These are phyloP conservation scores for Solidago caesia DNA, from an alignment of 129 eudicot species.

Conservation along the genomic window DNA sequence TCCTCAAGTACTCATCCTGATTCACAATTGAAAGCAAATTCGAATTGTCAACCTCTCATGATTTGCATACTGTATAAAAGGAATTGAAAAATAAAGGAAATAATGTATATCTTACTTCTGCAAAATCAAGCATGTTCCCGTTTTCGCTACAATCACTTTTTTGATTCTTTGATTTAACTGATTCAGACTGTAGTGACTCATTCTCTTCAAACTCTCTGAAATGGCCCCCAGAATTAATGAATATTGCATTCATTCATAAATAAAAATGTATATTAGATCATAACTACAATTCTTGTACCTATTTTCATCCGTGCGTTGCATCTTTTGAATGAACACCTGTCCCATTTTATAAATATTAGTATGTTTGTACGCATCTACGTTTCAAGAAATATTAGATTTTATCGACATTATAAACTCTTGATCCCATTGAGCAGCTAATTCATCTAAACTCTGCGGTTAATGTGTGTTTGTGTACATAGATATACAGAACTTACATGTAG, in stretches of 20 bases:
- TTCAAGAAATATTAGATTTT: not conserved
- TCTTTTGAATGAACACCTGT: constrained; percentile 80
- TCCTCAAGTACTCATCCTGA: constrained; percentile 46
- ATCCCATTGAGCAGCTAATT: not conserved
- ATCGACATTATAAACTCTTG: not conserved
- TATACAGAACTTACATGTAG: constrained; percentile 59
- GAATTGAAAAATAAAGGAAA: not conserved
- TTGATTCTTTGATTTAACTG: constrained; percentile 46
- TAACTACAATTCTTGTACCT: constrained; percentile 46
- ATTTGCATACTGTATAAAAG: constrained; percentile 3
- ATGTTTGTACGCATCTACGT: not conserved
- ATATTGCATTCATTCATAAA: not conserved
- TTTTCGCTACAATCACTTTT: constrained; percentile 39
- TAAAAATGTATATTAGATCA: not conserved
- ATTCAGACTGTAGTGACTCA: constrained; percentile 33
- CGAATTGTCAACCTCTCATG: not conserved
- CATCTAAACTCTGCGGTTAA: not conserved
- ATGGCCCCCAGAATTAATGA: not conserved
- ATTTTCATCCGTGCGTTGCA: constrained; percentile 57
- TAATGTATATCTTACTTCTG: constrained; percentile 51
- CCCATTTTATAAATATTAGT: constrained; percentile 11
- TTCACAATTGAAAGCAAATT: constrained; percentile 3
- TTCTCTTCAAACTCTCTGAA: constrained; percentile 50
- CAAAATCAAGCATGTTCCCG: constrained; percentile 36
- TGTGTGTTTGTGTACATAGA: not conserved